Conservation (phyloP, 208 protist species). For the Tritrichomonas foetus region DNA sequence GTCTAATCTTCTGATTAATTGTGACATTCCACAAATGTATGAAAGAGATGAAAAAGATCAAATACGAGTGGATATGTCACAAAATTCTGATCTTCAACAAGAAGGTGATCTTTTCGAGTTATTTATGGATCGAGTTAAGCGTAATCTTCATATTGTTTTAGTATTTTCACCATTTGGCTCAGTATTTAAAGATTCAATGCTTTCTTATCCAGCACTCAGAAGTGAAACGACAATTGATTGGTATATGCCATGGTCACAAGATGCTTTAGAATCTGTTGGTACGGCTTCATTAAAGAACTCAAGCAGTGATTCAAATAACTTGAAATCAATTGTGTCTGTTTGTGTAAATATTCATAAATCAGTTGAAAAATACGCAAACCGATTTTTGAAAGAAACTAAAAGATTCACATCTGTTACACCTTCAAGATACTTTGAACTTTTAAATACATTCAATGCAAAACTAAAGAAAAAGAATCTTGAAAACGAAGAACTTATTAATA, state of each 20-base stretch:
- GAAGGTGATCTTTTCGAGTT: slow-evolving; percentile 75
- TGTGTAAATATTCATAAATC: slow-evolving; percentile 73
- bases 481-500: slow-evolving; percentile 49
- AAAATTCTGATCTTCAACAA: slow-evolving; percentile 66
- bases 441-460: not conserved
- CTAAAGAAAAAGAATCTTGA: slow-evolving; percentile 53
- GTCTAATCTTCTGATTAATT: slow-evolving; percentile 90
- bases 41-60: slow-evolving; percentile 56
- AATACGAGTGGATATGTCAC: slow-evolving; percentile 48
- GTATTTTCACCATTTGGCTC: slow-evolving; percentile 86
- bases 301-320: not conserved
- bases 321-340: slow-evolving; percentile 10
- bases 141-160: slow-evolving; percentile 86
- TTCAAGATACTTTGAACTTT: not conserved
- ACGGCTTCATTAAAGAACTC: slow-evolving; percentile 39
- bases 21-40: slow-evolving; percentile 91
- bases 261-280: slow-evolving; percentile 77
- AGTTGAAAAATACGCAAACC: not conserved
- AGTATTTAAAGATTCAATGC: slow-evolving; percentile 77
- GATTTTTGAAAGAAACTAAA: not conserved
- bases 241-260: slow-evolving; percentile 84
- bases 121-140: slow-evolving; percentile 79
- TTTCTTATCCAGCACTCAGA: slow-evolving; percentile 90
- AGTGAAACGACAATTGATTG: slow-evolving; percentile 95
- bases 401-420: not conserved